phyloP scores from a whole-genome alignment of 305 asterid genomes.

The Fraxinus platypoda region DNA sequence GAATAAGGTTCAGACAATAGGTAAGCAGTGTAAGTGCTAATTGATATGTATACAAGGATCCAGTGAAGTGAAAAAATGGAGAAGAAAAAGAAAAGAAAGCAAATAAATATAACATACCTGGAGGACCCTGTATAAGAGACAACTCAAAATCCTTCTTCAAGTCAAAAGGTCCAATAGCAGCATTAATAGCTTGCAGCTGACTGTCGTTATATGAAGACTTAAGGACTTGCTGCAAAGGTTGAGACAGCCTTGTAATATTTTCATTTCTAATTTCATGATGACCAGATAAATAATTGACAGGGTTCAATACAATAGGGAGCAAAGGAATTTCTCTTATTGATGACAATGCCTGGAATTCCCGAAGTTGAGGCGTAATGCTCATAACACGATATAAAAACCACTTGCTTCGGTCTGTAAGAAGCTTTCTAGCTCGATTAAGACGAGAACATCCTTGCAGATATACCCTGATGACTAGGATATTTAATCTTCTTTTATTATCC shows the following conservation, averaged over 20 bases:
- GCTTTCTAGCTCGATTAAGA: slow-evolving; percentile 75
- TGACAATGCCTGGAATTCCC: slow-evolving; percentile 97
- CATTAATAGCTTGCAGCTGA: slow-evolving; percentile 86
- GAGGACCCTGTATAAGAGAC: slow-evolving; percentile 98
- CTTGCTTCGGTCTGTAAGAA: slow-evolving; percentile 84
- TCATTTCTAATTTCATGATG: slow-evolving; percentile 41
- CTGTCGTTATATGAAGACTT: slow-evolving; percentile 72
- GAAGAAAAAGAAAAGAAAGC: slow-evolving; percentile 2
- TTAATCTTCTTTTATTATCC: slow-evolving; percentile 69
- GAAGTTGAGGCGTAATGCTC: slow-evolving; percentile 96
- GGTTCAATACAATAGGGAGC: slow-evolving; percentile 84
- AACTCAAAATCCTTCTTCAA: slow-evolving; percentile 60
- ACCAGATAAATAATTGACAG: slow-evolving; percentile 50
- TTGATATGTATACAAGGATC: slow-evolving; percentile 9
- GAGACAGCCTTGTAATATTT: slow-evolving; percentile 56
- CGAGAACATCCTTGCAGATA: slow-evolving; percentile 85
- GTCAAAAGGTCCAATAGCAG: slow-evolving; percentile 69
- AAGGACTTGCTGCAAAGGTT: slow-evolving; percentile 66
- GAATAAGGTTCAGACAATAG: slow-evolving; percentile 23
- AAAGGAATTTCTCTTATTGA: slow-evolving; percentile 83
- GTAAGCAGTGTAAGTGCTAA: slow-evolving; percentile 15
- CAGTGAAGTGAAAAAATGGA: slow-evolving; percentile 12
- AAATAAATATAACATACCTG: slow-evolving; percentile 57
- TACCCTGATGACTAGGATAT: slow-evolving; percentile 64
- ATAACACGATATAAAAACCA: slow-evolving; percentile 83